Base-by-base conservation (phyloP, 495 filamentous ascomycete genomes). In the Penicillium silybi region DNA sequence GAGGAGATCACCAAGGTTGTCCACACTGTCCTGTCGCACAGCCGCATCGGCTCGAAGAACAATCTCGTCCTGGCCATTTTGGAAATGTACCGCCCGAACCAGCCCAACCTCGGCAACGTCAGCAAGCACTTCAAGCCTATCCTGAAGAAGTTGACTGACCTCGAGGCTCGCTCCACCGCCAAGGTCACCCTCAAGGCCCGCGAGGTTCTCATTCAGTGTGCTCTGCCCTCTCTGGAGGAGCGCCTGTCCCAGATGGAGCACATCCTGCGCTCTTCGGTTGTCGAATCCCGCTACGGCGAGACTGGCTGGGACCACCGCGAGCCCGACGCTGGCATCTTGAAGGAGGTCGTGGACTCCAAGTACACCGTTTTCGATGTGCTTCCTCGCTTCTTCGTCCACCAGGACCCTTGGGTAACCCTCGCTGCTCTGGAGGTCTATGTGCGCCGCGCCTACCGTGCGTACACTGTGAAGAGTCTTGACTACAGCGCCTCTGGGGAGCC, bases 311-410 rank as follows among this genome's bases (percentile, higher is more conserved):
- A 96, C 44, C 93, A 98, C 72, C 83, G 95, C 56, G 89, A 96
- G 63, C 93, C 93, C 16, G 85, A 86, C 64, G 72, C 91, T 44
- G 83, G 90, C 38, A 77, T 92, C 60, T 82, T 98, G 68, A 93
- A 95, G 74, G 93, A 98, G 67, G 93, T 98, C 40, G 89, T 98
- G 41, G 93, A 98, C 72, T 97, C 93, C 29, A 93, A 93, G 75
- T 97, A 90, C 73, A 97, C 92, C 40, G 92, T 98, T 52, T 97
- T 96, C 62, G 93, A 98, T 68, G 93, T 98, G 6, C 70, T 98
- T 49, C 87, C 92, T 8, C 82, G 85, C 37, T 98, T 98, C 82
- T 98, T 98, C 61, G 87, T 84, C 38, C 89, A 98, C 66, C 79
- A 86, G 45, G 93, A 98, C 65, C 87, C 88, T 11, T 97, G 92